phyloP scores from a whole-genome alignment of 2,329 filamentous ascomycete species.

The Mycosphaerelloides madeirae region DNA sequence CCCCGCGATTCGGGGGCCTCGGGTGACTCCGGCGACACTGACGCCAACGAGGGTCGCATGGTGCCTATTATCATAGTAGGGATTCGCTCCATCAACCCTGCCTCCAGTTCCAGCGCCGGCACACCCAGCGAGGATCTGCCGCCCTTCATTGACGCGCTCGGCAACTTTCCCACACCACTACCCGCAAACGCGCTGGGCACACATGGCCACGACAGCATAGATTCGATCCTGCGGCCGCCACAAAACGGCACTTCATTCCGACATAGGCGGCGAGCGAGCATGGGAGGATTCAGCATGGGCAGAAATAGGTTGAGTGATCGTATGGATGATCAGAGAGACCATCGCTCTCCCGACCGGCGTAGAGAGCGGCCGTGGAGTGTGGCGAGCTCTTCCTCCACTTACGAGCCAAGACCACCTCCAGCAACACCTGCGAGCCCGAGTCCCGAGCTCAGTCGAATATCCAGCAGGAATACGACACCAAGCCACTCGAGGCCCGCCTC shows the following conservation, averaged over 20 bases:
- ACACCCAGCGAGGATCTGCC: conserved; percentile 44
- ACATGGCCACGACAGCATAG: conserved; percentile 43
- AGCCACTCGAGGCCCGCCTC: conserved; percentile 31
- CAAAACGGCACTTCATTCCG: conserved; percentile 53
- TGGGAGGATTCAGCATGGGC: conserved; percentile 45
- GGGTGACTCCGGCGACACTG: conserved; percentile 22
- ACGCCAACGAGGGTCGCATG: conserved; percentile 52
- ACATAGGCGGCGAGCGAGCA: conserved; percentile 50
- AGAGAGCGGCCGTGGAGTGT: conserved; percentile 35
- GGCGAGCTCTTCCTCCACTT: conserved; percentile 28
- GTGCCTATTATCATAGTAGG: conserved; percentile 67
- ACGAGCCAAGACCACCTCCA: conserved; percentile 55
- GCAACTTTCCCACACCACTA: conserved; percentile 41
- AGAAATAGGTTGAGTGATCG: conserved; percentile 30
- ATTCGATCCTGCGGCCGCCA: conserved; percentile 49
- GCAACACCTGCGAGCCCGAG: conserved; percentile 59
- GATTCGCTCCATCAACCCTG: conserved; percentile 59
- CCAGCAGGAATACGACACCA: conserved; percentile 31
- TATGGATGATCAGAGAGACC: conserved; percentile 50
- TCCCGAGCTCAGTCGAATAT: conserved; percentile 47
- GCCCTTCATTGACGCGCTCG: conserved; percentile 49
- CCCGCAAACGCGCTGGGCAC: conserved; percentile 29
- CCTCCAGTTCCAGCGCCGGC: conserved; percentile 36
- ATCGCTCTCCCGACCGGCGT: conserved; percentile 42
- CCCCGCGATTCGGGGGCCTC: conserved; percentile 20